These are phyloP conservation scores for Emericellopsis atlantica DNA, from an alignment of 2,329 filamentous ascomycete species.

Conservation along the genomic window DNA sequence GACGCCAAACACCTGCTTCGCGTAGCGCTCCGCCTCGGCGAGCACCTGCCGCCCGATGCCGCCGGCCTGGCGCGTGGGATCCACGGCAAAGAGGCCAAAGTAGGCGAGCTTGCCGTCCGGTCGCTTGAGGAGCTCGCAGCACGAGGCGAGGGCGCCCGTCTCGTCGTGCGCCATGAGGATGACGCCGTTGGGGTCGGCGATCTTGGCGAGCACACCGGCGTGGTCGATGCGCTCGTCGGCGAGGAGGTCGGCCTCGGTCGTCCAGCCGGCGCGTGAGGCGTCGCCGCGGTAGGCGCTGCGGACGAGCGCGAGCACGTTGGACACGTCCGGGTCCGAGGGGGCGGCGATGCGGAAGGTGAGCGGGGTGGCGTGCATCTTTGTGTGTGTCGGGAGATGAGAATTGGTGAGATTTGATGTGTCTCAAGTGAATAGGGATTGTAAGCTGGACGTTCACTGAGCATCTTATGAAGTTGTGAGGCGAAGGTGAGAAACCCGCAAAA, in stretches of 20 bases:
- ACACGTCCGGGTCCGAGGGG: conserved; percentile 18
- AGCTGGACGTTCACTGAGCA: too few relatives aligned
- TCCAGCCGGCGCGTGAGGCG: conserved; percentile 27
- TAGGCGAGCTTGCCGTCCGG: conserved; percentile 16
- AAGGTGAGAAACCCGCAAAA: too few relatives aligned
- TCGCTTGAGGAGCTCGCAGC: conserved; percentile 26
- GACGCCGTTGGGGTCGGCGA: conserved; percentile 19
- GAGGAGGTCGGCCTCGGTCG: conserved; percentile 31
- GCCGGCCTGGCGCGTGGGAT: conserved; percentile 25
- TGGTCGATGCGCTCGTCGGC: conserved; percentile 28
- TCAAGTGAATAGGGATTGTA: too few relatives aligned
- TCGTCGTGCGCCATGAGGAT: conserved; percentile 23
- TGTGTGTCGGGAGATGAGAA: too few relatives aligned
- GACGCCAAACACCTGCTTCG: conserved; percentile 16
- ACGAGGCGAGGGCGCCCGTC: conserved; percentile 18
- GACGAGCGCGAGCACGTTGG: conserved; percentile 22
- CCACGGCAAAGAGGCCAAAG: conserved; percentile 36
- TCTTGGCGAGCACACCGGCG: conserved; percentile 22
- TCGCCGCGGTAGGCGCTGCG: conserved; percentile 31
- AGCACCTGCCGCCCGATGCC: conserved; percentile 30
- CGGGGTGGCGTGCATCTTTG: conserved; percentile 1
- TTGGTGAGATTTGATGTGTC: too few relatives aligned
- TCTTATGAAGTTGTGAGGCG: too few relatives aligned
- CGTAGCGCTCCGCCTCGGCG: conserved; percentile 24
- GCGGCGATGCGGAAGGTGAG: conserved; percentile 22